Conservation (phyloP, 2,329 filamentous ascomycete species). For the Albifimbria verrucaria region DNA sequence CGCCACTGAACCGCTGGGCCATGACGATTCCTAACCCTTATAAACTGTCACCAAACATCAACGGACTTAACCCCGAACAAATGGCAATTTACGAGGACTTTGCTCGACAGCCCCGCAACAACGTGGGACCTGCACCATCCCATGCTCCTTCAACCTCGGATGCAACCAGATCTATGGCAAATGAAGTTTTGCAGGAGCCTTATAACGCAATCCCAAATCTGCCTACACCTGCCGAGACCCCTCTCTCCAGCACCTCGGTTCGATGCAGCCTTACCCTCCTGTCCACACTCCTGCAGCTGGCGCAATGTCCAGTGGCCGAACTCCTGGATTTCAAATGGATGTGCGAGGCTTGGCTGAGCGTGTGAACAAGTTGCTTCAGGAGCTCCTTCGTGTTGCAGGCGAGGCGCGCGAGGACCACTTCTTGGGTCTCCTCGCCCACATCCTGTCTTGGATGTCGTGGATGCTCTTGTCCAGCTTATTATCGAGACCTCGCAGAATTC, state of each 20-base stretch:
- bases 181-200: constrained; percentile 62
- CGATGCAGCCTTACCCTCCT: constrained; percentile 52
- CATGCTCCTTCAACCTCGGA: constrained; percentile 59
- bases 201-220: constrained; percentile 55
- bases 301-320: constrained; percentile 48
- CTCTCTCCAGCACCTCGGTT: constrained; percentile 48
- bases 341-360: constrained; percentile 50
- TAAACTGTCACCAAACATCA: constrained; percentile 67
- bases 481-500: constrained; percentile 61
- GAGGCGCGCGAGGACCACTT: constrained; percentile 59
- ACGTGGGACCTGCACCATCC: constrained; percentile 49
- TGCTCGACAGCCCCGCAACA: constrained; percentile 73
- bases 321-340: constrained; percentile 46
- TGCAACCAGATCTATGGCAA: constrained; percentile 57
- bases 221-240: constrained; percentile 58
- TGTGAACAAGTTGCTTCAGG: constrained; percentile 54
- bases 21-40: constrained; percentile 93
- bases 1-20: constrained; percentile 82
- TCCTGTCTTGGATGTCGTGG: constrained; percentile 58
- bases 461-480: constrained; percentile 58
- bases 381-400: constrained; percentile 52
- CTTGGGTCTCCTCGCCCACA: constrained; percentile 52
- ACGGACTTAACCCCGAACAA: constrained; percentile 84
- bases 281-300: constrained; percentile 38
- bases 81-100: constrained; percentile 97